These are phyloP conservation scores for Pisolithus albus DNA, from an alignment of 768 basidiomycete species.

Conservation along the genomic window DNA sequence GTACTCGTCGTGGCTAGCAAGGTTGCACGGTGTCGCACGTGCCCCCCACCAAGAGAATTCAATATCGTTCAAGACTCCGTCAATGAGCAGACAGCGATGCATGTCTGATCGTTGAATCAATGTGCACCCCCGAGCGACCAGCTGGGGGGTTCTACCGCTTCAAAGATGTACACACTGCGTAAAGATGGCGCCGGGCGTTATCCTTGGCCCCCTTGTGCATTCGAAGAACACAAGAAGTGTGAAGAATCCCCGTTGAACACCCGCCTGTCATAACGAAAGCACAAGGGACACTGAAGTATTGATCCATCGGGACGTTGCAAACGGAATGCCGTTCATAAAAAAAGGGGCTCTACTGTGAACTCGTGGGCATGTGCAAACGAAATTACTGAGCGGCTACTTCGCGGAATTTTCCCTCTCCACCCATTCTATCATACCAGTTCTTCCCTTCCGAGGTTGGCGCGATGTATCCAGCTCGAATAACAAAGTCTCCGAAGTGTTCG, in stretches of 20 bases:
- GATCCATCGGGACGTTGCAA: too few species aligned
- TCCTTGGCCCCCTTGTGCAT: too few species aligned
- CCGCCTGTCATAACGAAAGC: too few species aligned
- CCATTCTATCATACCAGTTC: constrained; percentile 80
- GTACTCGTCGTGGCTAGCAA: too few species aligned
- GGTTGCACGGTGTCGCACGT: not conserved
- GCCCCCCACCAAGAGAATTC: not conserved
- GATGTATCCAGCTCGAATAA: constrained; percentile 87
- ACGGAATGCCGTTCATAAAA: too few species aligned
- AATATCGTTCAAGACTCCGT: not conserved
- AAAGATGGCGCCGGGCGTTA: too few species aligned
- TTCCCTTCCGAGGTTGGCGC: constrained; percentile 77
- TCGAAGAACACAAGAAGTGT: too few species aligned
- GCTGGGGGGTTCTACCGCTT: not conserved
- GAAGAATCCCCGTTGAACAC: too few species aligned
- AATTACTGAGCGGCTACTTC: constrained; percentile 21
- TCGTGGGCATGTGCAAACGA: not conserved
- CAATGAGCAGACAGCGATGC: not conserved
- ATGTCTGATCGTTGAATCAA: not conserved
- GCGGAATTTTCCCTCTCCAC: constrained; percentile 61
- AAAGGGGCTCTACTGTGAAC: too few species aligned
- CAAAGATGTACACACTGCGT: too few species aligned
- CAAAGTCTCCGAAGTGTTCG: constrained; percentile 94
- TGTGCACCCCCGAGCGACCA: not conserved
- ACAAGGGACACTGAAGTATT: too few species aligned